A percentile compares a stretch with the other conserved stretches of the same genome.
Conservation (phyloP, 371 early-diverging fungal species). For the Mucor irregularis region DNA sequence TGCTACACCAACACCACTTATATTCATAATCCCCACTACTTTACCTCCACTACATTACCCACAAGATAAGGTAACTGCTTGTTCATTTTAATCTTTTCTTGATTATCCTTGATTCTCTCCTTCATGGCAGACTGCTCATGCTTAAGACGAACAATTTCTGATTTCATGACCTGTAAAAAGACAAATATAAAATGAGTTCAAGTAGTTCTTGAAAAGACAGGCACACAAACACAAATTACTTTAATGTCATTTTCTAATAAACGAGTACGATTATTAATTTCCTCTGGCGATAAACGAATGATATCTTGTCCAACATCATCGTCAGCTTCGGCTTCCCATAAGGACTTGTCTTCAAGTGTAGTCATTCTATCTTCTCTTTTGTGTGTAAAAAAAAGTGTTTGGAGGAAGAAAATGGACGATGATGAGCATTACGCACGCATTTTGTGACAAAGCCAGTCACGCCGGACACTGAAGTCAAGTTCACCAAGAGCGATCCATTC, state of each 20-base stretch:
- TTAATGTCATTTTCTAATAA: conserved; percentile 97
- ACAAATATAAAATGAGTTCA: too few species aligned
- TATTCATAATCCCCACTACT: neutral
- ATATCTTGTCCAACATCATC: conserved; percentile 92
- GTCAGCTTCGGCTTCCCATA: conserved; percentile 58
- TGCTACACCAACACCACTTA: too few species aligned
- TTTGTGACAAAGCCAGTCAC: too few species aligned
- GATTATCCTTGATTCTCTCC: conserved; percentile 97
- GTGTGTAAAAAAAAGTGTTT: too few species aligned
- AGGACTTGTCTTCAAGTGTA: conserved; percentile 70
- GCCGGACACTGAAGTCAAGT: too few species aligned
- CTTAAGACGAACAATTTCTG: conserved; percentile 81
- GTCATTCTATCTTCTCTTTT: too few species aligned
- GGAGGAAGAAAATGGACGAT: too few species aligned
- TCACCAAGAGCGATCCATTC: too few species aligned
- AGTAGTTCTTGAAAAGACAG: neutral
- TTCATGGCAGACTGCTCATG: conserved; percentile 91
- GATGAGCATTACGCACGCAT: too few species aligned
- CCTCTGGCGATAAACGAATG: conserved; percentile 84
- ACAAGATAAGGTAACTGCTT: conserved; percentile 99
- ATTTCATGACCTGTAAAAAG: conserved; percentile 94
- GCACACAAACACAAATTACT: conserved; percentile 56
- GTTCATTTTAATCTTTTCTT: conserved; percentile 99
- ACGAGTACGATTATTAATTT: conserved; percentile 88
- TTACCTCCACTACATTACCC: conserved; percentile 97